phyloP scores from a whole-genome alignment of 805 yeast genomes.

The Candida chilensis region DNA sequence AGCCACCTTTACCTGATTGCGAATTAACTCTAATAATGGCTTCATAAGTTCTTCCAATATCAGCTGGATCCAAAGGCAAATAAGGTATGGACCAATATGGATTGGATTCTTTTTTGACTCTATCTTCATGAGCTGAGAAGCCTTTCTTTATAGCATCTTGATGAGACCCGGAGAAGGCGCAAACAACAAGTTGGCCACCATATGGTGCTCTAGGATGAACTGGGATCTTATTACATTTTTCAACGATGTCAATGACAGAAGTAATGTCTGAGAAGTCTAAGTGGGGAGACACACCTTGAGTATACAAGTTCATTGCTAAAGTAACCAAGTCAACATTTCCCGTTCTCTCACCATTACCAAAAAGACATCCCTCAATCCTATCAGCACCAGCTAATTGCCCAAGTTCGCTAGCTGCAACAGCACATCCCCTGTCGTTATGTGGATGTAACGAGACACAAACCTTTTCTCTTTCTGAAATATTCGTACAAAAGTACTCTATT shows the following conservation, averaged over 20 bases:
- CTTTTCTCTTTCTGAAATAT: constrained; percentile 65
- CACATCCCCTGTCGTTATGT: constrained; percentile 78
- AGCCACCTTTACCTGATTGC: constrained; percentile 86
- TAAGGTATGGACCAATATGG: constrained; percentile 70
- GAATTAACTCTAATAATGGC: constrained; percentile 80
- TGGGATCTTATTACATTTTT: constrained; percentile 71
- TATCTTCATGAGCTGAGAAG: constrained; percentile 41
- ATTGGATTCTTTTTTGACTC: constrained; percentile 36
- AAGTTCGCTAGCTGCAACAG: constrained; percentile 75
- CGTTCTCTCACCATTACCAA: constrained; percentile 81
- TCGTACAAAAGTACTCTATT: constrained; percentile 62
- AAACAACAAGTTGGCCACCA: constrained; percentile 70
- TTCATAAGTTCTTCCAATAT: constrained; percentile 73
- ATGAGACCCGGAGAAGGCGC: constrained; percentile 71
- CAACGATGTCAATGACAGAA: constrained; percentile 58
- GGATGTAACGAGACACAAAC: constrained; percentile 64
- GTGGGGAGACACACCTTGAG: constrained; percentile 66
- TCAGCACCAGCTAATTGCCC: constrained; percentile 80
- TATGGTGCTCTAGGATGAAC: constrained; percentile 72
- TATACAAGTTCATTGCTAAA: constrained; percentile 68
- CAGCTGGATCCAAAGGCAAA: constrained; percentile 75
- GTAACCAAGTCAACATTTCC: constrained; percentile 77
- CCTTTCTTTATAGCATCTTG: constrained; percentile 69
- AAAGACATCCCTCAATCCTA: constrained; percentile 76
- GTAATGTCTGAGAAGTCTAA: constrained; percentile 66